Conservation (phyloP, 2,329 filamentous ascomycete species). For the Rhinocladiella similis region DNA sequence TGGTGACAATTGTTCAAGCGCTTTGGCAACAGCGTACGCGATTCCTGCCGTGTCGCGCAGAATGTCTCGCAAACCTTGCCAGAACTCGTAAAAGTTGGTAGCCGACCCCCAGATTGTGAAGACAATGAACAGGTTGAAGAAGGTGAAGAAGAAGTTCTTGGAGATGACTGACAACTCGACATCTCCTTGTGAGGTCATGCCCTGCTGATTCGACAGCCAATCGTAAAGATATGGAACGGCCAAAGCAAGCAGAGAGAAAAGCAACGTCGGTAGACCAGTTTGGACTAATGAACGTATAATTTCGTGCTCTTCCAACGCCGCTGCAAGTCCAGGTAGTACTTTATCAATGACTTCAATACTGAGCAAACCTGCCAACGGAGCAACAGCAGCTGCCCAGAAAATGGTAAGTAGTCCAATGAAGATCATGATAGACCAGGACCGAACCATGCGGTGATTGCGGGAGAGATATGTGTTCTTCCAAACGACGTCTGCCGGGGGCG, state of each 20-base stretch:
- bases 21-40: slow-evolving; percentile 71
- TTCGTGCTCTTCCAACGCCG: slow-evolving; percentile 66
- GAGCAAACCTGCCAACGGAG: slow-evolving; percentile 74
- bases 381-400: slow-evolving; percentile 82
- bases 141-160: slow-evolving; percentile 99
- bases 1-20: slow-evolving; percentile 70
- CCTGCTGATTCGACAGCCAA: slow-evolving; percentile 85
- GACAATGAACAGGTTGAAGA: slow-evolving; percentile 97
- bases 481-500: slow-evolving; percentile 86
- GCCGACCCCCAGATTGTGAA: slow-evolving; percentile 87
- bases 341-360: slow-evolving; percentile 78
- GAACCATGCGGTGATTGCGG: slow-evolving; percentile 69
- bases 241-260: slow-evolving; percentile 84
- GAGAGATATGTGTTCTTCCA: slow-evolving; percentile 92
- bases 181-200: slow-evolving; percentile 92
- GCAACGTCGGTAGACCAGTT: slow-evolving; percentile 81
- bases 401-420: slow-evolving; percentile 81
- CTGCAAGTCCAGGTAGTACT: slow-evolving; percentile 69
- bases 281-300: slow-evolving; percentile 76
- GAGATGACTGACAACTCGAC: slow-evolving; percentile 93
- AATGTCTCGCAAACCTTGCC: slow-evolving; percentile 65
- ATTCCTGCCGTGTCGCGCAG: slow-evolving; percentile 78
- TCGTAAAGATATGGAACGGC: slow-evolving; percentile 93
- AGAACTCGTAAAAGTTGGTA: slow-evolving; percentile 68
- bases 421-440: slow-evolving; percentile 80